A percentile compares a stretch with the other conserved stretches of the same genome.
Conservation (phyloP, 2,329 filamentous ascomycete species). For the Fusarium sp. region DNA sequence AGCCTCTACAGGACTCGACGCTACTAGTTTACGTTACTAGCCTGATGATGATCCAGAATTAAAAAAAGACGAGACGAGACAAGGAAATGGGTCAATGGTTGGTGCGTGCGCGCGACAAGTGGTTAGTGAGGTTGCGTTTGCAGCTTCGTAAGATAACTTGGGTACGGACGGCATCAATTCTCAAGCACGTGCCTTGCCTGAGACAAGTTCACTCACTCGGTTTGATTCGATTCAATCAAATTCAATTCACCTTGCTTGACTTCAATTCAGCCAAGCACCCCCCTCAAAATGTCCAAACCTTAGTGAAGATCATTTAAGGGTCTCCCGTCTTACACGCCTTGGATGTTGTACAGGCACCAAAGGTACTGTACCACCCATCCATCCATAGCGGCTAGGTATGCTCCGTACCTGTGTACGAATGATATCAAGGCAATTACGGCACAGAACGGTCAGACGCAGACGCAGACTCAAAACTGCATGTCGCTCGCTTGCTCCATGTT, state of each 20-base stretch:
- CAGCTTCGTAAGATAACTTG: constrained; percentile 4
- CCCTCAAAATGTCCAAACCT: constrained; percentile 7
- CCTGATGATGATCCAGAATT: not conserved
- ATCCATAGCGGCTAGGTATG: not conserved
- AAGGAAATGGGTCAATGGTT: not conserved
- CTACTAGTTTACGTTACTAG: constrained; percentile 7
- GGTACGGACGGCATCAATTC: constrained; percentile 7
- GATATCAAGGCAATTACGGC: constrained; percentile 1
- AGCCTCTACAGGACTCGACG: not conserved
- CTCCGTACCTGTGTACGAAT: not conserved
- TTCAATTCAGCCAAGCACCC: not conserved
- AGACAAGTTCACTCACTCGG: constrained; percentile 4
- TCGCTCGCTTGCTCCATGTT: not conserved
- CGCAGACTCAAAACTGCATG: not conserved
- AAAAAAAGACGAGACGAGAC: constrained; percentile 5
- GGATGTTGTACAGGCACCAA: not conserved
- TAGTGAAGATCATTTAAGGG: constrained; percentile 26
- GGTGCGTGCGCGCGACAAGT: constrained; percentile 2
- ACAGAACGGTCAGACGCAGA: not conserved
- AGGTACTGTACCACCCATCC: not conserved
- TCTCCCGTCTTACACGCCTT: constrained; percentile 21
- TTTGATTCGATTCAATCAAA: not conserved
- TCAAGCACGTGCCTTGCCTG: constrained; percentile 20
- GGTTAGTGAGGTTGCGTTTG: constrained; percentile 3
- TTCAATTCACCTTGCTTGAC: not conserved